phyloP scores from a whole-genome alignment of 2,329 filamentous ascomycete genomes.

The Magnaporthiopsis rhizophila region DNA sequence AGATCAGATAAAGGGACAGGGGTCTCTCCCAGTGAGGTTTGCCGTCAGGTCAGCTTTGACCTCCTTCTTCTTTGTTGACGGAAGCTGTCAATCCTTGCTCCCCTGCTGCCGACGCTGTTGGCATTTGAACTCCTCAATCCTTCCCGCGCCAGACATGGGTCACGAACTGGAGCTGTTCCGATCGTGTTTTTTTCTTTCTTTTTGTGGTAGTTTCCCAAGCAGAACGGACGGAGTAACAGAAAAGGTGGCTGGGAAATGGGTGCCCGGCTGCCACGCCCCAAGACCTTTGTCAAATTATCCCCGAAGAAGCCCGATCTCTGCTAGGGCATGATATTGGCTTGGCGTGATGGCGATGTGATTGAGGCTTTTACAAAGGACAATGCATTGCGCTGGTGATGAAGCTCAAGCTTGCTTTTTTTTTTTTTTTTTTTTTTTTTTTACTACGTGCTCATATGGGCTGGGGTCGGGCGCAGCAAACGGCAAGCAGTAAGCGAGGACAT shows the following conservation, averaged over 20 bases:
- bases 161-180: neutral
- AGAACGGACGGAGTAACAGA: no score
- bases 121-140: neutral
- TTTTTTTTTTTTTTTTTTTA: neutral
- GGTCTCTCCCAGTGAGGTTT: neutral
- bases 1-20: neutral
- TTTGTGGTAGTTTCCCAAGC: no score
- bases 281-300: neutral
- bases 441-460: neutral
- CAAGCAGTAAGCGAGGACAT: neutral
- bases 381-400: neutral
- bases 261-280: neutral
- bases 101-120: neutral
- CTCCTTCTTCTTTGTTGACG: neutral
- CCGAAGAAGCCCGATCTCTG: neutral
- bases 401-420: neutral
- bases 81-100: neutral
- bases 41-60: neutral
- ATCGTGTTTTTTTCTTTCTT: neutral
- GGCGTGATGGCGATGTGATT: neutral
- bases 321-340: neutral
- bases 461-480: no score
- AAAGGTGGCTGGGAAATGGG: no score
- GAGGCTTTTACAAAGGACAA: neutral
- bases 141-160: neutral